Evolutionary conservation across 305 asterid species (phyloP).

Genomic region (Striga hermonthica): DNA sequence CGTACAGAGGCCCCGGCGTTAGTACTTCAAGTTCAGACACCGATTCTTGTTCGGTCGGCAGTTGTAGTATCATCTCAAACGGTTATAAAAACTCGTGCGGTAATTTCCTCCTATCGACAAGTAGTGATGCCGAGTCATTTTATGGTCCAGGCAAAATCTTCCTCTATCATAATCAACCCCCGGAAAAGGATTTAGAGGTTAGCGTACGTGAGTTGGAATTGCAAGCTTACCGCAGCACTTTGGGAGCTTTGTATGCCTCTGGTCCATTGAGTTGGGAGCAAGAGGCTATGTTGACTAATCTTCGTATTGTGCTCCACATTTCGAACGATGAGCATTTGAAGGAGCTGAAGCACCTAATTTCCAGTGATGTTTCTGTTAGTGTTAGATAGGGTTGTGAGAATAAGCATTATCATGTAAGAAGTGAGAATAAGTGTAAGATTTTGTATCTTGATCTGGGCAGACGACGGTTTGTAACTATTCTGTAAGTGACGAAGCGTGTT

Average conservation of each 20-base stretch:
- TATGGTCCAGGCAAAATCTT: conserved; percentile 30
- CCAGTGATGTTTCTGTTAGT: conserved; percentile 42
- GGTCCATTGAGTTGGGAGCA: conserved; percentile 84
- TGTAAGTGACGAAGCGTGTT: conserved; percentile 40
- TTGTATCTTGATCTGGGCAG: conserved; percentile 37
- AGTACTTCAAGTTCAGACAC: conserved; percentile 44
- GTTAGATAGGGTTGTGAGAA: conserved; percentile 36
- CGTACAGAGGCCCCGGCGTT: conserved; percentile 41
- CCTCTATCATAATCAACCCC: neutral
- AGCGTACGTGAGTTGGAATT: conserved; percentile 64
- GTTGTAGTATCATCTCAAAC: conserved; percentile 47
- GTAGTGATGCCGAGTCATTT: conserved; percentile 70
- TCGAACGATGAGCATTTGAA: conserved; percentile 75
- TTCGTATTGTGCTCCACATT: conserved; percentile 63
- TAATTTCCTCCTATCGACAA: conserved; percentile 37
- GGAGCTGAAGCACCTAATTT: conserved; percentile 59
- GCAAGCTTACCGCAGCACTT: conserved; percentile 70
- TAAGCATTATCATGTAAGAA: conserved; percentile 35
- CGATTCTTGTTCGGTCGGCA: conserved; percentile 66
- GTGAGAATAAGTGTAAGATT: conserved; percentile 27
- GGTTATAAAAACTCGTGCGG: conserved; percentile 28
- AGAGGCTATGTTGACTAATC: conserved; percentile 64
- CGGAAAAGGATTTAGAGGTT: conserved; percentile 46
- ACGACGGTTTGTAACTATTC: conserved; percentile 25
- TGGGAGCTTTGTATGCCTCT: conserved; percentile 67